These are phyloP conservation scores for Neurospora sp. DNA, from an alignment of 495 filamentous ascomycete species.

Conservation along the genomic window DNA sequence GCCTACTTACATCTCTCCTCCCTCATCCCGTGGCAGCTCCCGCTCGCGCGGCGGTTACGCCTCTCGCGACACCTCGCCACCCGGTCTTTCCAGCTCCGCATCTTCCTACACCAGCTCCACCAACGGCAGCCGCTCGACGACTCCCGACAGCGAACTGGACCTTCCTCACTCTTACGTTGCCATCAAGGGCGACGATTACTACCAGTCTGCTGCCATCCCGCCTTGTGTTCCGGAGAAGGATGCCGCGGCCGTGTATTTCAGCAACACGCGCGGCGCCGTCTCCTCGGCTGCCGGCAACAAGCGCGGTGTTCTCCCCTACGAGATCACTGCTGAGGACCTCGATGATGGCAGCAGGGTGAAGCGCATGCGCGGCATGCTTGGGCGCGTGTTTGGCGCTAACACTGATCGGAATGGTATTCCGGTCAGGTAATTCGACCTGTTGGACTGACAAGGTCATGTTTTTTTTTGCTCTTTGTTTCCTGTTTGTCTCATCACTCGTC, in stretches of 20 bases:
- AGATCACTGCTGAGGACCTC: slow-evolving; percentile 36
- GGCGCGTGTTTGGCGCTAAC: slow-evolving; percentile 28
- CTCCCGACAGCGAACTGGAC: slow-evolving; percentile 28
- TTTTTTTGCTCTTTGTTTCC: not conserved
- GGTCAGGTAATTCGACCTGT: not conserved
- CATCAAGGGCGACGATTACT: slow-evolving; percentile 21
- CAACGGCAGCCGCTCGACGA: slow-evolving; percentile 35
- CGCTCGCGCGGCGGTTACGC: slow-evolving; percentile 20
- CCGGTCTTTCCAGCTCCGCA: slow-evolving; percentile 30
- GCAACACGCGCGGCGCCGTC: slow-evolving; percentile 3
- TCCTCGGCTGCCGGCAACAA: slow-evolving; percentile 2
- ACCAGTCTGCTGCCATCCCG: slow-evolving; percentile 25
- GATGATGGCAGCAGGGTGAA: slow-evolving; percentile 30
- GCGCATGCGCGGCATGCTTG: slow-evolving; percentile 31
- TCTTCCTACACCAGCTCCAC: slow-evolving; percentile 33
- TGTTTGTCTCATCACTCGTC: not conserved
- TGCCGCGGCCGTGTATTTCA: slow-evolving; percentile 7
- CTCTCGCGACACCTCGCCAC: slow-evolving; percentile 27
- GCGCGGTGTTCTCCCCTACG: slow-evolving; percentile 31
- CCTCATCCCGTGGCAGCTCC: slow-evolving; percentile 29
- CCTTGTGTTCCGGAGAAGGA: slow-evolving; percentile 20
- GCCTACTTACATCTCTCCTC: slow-evolving; percentile 24
- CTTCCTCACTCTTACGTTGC: slow-evolving; percentile 23
- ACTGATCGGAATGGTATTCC: slow-evolving; percentile 2
- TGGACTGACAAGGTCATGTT: not conserved